phyloP scores from a whole-genome alignment of 192 early-diverging fungal species.

The Pecoramyces ruminantium region DNA sequence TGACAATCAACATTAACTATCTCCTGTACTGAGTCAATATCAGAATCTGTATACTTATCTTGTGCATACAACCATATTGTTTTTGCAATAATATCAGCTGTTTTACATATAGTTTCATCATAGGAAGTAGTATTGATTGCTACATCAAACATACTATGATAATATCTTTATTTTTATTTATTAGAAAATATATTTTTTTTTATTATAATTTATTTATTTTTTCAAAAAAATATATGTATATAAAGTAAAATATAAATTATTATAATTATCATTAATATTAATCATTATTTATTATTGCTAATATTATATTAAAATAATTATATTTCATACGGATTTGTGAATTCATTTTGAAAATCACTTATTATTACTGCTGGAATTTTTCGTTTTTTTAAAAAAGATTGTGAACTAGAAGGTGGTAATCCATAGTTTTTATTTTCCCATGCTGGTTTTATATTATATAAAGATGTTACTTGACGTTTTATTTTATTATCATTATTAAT shows the following conservation, averaged over 20 bases:
- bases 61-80: not conserved
- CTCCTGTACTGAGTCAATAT: not conserved
- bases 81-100: not conserved
- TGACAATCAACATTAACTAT: not conserved
- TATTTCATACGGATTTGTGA: not conserved
- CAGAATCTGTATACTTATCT: not conserved
- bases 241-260: no score
- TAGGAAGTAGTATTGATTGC: conserved; percentile 11
- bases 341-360: not conserved
- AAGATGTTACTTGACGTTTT: not conserved
- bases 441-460: not conserved
- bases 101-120: not conserved
- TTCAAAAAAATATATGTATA: no score
- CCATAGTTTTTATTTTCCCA: not conserved
- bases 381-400: conserved; percentile 46
- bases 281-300: no score
- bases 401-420: conserved; percentile 53
- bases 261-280: conserved; percentile 8
- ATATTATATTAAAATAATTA: no score
- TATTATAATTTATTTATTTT: no score
- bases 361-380: conserved; percentile 30
- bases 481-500: not conserved
- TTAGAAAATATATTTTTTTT: no score
- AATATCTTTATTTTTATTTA: no score
- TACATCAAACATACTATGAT: conserved; percentile 49